These are phyloP conservation scores for Pleurotus platypus DNA, from an alignment of 768 basidiomycete species.

Conservation along the genomic window DNA sequence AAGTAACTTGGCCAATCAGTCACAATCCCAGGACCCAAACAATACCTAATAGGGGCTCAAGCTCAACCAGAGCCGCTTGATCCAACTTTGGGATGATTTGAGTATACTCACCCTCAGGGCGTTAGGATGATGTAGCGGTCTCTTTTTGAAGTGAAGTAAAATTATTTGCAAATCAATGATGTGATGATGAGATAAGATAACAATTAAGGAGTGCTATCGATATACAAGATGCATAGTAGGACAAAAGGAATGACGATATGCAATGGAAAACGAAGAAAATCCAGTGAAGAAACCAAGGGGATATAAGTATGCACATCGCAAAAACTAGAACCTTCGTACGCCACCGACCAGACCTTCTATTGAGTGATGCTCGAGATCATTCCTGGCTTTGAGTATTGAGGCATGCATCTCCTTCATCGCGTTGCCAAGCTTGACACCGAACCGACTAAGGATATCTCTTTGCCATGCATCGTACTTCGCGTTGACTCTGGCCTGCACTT, in stretches of 20 bases:
- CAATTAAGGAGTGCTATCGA: conserved; percentile 5
- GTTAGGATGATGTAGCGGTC: background rate
- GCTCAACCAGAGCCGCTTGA: no score
- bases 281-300: conserved; percentile 2
- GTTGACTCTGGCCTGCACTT: conserved; percentile 95
- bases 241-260: background rate
- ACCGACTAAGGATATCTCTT: conserved; percentile 87
- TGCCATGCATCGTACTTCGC: conserved; percentile 99
- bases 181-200: conserved; percentile 8
- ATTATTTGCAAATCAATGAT: conserved; percentile 5
- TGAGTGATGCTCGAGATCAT: conserved; percentile 94
- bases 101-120: background rate
- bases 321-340: conserved; percentile 45
- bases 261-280: conserved; percentile 7
- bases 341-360: conserved; percentile 85
- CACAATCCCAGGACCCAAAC: no score
- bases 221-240: conserved; percentile 6
- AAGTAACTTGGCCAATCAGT: background rate
- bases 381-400: conserved; percentile 85
- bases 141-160: background rate
- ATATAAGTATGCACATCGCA: conserved; percentile 5
- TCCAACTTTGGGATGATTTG: no score
- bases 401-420: conserved; percentile 99
- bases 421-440: conserved; percentile 89
- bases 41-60: no score